Percentiles rank a stretch among this genome's conserved stretches.
These are phyloP conservation scores for Allium fistulosum DNA, from an alignment of 106 monocot genomes.

Conservation along the genomic window DNA sequence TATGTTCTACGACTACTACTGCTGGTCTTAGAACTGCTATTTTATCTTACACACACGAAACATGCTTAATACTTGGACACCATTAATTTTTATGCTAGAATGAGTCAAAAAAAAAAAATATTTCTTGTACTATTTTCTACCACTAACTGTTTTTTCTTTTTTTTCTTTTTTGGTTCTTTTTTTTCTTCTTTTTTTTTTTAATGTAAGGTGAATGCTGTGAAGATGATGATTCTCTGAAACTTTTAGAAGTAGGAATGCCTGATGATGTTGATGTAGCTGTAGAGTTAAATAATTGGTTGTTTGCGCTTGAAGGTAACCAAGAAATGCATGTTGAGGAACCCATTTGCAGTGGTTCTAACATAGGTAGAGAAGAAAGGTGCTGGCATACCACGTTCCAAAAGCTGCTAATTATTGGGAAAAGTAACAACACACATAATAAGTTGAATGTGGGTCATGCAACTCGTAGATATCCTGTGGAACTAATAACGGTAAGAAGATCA, in stretches of 20 bases:
- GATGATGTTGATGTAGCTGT: constrained; percentile 87
- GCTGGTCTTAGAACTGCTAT: no score
- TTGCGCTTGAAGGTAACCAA: constrained; percentile 90
- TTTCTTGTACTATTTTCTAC: no score
- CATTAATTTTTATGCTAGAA: no score
- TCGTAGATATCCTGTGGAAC: constrained; percentile 56
- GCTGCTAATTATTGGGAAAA: constrained; percentile 66
- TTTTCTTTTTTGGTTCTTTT: neutral
- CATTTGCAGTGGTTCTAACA: constrained; percentile 16
- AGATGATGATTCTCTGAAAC: constrained; percentile 27
- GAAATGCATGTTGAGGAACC: constrained; percentile 35
- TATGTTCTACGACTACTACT: no score
- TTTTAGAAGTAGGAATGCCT: constrained; percentile 71
- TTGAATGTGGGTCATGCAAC: constrained; percentile 1
- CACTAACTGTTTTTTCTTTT: neutral
- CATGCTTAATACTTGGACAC: no score
- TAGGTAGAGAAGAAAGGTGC: constrained; percentile 71
- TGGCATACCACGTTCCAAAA: constrained; percentile 86
- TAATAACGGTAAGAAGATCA: constrained; percentile 37
- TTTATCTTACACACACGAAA: no score
- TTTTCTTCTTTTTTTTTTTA: constrained; percentile 2
- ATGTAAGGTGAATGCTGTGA: constrained; percentile 32
- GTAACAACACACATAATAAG: constrained; percentile 12
- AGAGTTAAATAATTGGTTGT: constrained; percentile 86
- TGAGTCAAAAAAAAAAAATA: no score